These are phyloP conservation scores for Leccinum ochraceum DNA, from an alignment of 768 basidiomycete genomes.

Conservation along the genomic window DNA sequence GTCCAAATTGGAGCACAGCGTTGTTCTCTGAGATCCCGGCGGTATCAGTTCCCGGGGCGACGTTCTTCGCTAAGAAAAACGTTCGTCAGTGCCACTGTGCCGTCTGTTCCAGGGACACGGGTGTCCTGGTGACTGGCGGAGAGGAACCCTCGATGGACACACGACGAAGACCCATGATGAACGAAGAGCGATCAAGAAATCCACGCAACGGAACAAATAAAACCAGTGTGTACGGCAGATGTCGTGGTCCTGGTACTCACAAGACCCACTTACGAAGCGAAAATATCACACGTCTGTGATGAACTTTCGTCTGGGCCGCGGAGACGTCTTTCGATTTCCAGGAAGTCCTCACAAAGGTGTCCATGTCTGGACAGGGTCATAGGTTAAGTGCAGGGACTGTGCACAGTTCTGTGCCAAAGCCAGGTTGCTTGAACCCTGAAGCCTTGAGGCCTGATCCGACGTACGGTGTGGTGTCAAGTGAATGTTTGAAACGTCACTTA, in stretches of 20 bases:
- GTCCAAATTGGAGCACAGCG: not conserved
- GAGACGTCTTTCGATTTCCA: constrained; percentile 7
- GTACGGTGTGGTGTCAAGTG: not conserved
- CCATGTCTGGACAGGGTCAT: not conserved
- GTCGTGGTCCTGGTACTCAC: not conserved
- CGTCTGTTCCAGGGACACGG: not conserved
- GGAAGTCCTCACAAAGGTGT: constrained; percentile 7
- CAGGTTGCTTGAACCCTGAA: constrained; percentile 1
- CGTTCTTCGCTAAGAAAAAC: not conserved
- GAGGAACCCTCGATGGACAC: not conserved
- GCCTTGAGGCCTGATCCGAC: constrained; percentile 4
- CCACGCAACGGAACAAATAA: not conserved
- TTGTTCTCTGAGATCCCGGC: not conserved
- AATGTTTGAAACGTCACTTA: not conserved
- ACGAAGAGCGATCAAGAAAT: not conserved
- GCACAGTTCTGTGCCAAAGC: not conserved
- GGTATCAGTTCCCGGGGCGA: not conserved
- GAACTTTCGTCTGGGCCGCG: constrained; percentile 1
- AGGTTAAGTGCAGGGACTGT: not conserved
- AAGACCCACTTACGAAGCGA: not conserved
- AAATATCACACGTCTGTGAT: not conserved
- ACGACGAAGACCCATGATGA: not conserved
- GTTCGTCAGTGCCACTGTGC: not conserved
- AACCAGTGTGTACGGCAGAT: not conserved
- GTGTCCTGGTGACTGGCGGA: not conserved